Evolutionary conservation across 257 asterid genomes (phyloP).

Genomic region (Linaria vulgaris): DNA sequence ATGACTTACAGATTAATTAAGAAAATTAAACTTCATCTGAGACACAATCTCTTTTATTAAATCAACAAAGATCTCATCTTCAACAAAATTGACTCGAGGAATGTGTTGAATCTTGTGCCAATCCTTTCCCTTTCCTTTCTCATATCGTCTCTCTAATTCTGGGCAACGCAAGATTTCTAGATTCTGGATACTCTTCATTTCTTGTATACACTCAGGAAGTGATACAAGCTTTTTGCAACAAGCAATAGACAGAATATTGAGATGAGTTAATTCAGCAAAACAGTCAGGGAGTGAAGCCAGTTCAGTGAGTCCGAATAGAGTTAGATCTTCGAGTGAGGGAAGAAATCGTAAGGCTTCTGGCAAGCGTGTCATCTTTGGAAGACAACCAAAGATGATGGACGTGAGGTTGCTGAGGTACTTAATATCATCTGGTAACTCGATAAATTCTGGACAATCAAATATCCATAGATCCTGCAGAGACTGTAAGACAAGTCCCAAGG

Average conservation of each 20-base stretch:
- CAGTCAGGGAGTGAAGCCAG: slow-evolving; percentile 29
- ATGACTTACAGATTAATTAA: too few species aligned
- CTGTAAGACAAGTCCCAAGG: slow-evolving; percentile 14
- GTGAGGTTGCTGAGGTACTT: slow-evolving; percentile 9
- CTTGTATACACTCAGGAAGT: slow-evolving; percentile 25
- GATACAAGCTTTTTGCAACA: slow-evolving; percentile 22
- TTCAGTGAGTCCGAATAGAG: not conserved
- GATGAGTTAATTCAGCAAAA: not conserved
- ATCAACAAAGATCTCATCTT: too few species aligned
- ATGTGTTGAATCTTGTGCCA: slow-evolving; percentile 33
- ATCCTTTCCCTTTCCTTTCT: slow-evolving; percentile 32
- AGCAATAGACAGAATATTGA: not conserved
- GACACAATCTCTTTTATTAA: too few species aligned
- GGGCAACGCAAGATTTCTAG: slow-evolving; percentile 5
- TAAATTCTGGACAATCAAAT: not conserved
- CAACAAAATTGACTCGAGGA: not conserved
- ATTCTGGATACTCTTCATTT: slow-evolving; percentile 21
- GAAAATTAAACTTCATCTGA: too few species aligned
- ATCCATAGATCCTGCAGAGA: not conserved
- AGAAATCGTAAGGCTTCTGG: slow-evolving; percentile 18
- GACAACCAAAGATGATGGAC: rapidly evolving
- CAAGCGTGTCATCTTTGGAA: slow-evolving; percentile 18
- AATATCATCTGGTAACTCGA: slow-evolving; percentile 17
- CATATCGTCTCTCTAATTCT: slow-evolving; percentile 16
- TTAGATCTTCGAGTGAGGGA: not conserved